Evolutionary conservation across 1,139 yeast species (phyloP), one percentile per base, ranked within the genome.

Genomic region (Meyerozyma guilliermondii): DNA sequence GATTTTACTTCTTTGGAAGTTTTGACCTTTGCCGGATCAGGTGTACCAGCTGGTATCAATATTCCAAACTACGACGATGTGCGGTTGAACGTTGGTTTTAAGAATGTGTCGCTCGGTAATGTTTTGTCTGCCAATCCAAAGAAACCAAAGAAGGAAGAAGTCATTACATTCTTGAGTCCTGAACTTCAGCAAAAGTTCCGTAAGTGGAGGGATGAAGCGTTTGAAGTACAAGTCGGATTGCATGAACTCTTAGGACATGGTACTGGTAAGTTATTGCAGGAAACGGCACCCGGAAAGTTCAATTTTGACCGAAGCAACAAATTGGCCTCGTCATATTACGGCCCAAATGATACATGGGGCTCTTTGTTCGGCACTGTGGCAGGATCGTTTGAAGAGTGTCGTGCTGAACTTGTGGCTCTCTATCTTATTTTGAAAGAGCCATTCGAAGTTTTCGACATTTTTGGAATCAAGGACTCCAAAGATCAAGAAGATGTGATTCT

Each of bases 231-330:
- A 63, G 96, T 88, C 39, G 96, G 96, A 42, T 83, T 87, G 54
- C 96, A 88, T 62, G 96, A 88, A 63, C 72, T 88, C 49, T 73
- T 88, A 48, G 96, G 96, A n/a, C 96, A 88, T 58, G 96, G 96
- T 38, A 81, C 92, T 6, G 96, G 96, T 41, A 87, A 87, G 60
- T 69, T 88, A 44, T 68, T 88, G 53, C 78, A 77, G 52, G 88
- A 87, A 59, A 70, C 76, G 13, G 68, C 68, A 10, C 80, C 80
- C 39, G 86, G 86, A 7, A 61, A 68, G 16, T 87, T 76, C 72
- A 88, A 88, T 62, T 88, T 86, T 55, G 89, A 87, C 61, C 68
- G 63, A 39, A 59, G 60, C 11, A 87, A 88, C 43, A 85, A 88
- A 8, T 83, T 87, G 18, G 78, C 83, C 35, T 63, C 68, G 4